Conservation (phyloP, 2,329 filamentous ascomycete species). For the Beauveria sp. region DNA sequence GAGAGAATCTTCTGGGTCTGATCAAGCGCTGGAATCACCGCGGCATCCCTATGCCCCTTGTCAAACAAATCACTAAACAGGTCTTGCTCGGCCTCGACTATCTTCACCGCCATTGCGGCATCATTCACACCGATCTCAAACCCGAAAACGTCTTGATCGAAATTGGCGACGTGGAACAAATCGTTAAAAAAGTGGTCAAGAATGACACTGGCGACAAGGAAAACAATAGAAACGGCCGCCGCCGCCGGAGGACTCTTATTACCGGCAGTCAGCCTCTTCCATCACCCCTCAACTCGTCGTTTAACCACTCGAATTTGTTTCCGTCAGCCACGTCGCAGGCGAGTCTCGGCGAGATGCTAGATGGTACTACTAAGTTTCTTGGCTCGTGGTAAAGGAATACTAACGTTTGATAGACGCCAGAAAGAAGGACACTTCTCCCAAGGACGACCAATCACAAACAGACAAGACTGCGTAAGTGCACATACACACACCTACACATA, state of each 20-base stretch:
- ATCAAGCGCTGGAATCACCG: constrained; percentile 99
- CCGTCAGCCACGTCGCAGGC: constrained; percentile 55
- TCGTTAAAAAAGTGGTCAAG: constrained; percentile 93
- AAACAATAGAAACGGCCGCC: constrained; percentile 83
- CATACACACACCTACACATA: neutral
- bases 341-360: constrained; percentile 78
- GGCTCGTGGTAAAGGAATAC: no score
- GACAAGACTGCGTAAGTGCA: constrained; percentile 85
- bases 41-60: constrained; percentile 89
- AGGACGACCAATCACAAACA: constrained; percentile 69
- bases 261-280: constrained; percentile 94
- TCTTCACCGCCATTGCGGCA: constrained; percentile 93
- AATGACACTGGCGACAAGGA: constrained; percentile 68
- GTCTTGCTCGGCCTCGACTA: constrained; percentile 93
- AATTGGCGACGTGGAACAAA: constrained; percentile 97
- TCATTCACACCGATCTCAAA: constrained; percentile 96
- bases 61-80: constrained; percentile 98
- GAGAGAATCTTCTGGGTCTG: constrained; percentile 86
- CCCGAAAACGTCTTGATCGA: constrained; percentile 98
- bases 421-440: constrained; percentile 36
- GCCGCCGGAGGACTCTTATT: constrained; percentile 86
- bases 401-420: constrained; percentile 22
- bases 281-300: constrained; percentile 86
- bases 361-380: constrained; percentile 53
- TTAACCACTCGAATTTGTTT: constrained; percentile 70